Conservation (phyloP, 371 early-diverging fungal species). For the Mucor mucedo region DNA sequence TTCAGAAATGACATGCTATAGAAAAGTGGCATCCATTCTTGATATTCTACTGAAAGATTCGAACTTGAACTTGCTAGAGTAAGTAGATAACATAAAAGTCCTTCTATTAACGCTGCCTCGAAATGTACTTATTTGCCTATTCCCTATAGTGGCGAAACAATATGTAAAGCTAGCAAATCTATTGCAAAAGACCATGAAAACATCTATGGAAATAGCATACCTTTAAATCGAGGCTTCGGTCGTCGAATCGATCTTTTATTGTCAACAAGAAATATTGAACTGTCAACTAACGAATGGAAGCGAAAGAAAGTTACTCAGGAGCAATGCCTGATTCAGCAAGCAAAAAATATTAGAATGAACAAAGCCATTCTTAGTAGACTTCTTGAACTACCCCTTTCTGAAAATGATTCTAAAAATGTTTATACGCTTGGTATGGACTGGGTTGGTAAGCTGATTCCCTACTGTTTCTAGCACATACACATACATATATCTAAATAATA, state of each 20-base stretch:
- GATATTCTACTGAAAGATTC: constrained; percentile 26
- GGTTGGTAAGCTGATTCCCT: too few species aligned
- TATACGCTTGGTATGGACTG: too few species aligned
- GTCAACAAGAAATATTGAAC: constrained; percentile 22
- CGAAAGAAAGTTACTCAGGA: constrained; percentile 22
- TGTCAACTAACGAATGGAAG: constrained; percentile 30
- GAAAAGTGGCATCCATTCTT: constrained; percentile 20
- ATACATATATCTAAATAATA: too few species aligned
- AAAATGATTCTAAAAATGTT: too few species aligned
- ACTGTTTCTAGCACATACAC: too few species aligned
- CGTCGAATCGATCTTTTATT: constrained; percentile 24
- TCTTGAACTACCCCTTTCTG: constrained; percentile 15
- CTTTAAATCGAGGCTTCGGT: constrained; percentile 26
- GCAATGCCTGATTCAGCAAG: constrained; percentile 26
- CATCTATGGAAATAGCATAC: constrained; percentile 23
- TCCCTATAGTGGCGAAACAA: constrained; percentile 24
- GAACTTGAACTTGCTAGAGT: constrained; percentile 24
- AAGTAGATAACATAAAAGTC: constrained; percentile 25
- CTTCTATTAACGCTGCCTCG: constrained; percentile 21
- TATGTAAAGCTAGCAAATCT: constrained; percentile 24
- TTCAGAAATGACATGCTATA: constrained; percentile 19
- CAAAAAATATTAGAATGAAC: constrained; percentile 14
- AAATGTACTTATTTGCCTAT: constrained; percentile 23
- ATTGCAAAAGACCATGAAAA: constrained; percentile 27
- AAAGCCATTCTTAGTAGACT: constrained; percentile 16